Conservation (phyloP, 306 rosid genomes). For the Cucurbita maxima region DNA sequence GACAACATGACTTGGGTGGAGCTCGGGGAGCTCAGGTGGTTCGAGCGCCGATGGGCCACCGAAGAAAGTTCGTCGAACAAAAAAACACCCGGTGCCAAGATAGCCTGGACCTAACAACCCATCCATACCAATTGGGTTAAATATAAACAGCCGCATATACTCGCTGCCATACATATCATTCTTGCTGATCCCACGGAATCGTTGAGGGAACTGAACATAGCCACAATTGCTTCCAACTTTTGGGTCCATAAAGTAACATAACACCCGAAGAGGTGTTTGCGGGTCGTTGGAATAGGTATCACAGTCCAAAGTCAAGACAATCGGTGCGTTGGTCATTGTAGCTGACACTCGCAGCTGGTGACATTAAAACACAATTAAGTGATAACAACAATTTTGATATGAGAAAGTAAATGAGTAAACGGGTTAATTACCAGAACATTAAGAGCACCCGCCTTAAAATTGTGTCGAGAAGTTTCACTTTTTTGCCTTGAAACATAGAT, state of each 20-base stretch:
- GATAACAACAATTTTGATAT: too few species aligned
- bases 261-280: constrained; percentile 7
- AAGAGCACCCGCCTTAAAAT: constrained; percentile 44
- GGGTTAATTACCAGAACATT: constrained; percentile 20
- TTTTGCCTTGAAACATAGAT: constrained; percentile 33
- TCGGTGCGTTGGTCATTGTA: constrained; percentile 27
- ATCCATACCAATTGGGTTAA: constrained; percentile 14
- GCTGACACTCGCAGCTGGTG: constrained; percentile 31
- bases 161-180: neutral
- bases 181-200: neutral
- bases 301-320: constrained; percentile 20
- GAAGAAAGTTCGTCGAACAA: constrained; percentile 14
- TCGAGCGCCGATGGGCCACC: constrained; percentile 15
- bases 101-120: constrained; percentile 15
- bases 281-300: constrained; percentile 33
- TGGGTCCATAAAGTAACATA: constrained; percentile 17
- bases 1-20: constrained; percentile 10
- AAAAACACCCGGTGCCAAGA: constrained; percentile 22
- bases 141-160: neutral
- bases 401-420: neutral
- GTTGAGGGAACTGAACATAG: constrained; percentile 26
- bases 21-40: constrained; percentile 1
- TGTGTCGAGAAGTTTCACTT: constrained; percentile 13
- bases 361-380: neutral
- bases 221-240: neutral